Conservation (phyloP, 495 filamentous ascomycete genomes). For the Podospora didyma region DNA sequence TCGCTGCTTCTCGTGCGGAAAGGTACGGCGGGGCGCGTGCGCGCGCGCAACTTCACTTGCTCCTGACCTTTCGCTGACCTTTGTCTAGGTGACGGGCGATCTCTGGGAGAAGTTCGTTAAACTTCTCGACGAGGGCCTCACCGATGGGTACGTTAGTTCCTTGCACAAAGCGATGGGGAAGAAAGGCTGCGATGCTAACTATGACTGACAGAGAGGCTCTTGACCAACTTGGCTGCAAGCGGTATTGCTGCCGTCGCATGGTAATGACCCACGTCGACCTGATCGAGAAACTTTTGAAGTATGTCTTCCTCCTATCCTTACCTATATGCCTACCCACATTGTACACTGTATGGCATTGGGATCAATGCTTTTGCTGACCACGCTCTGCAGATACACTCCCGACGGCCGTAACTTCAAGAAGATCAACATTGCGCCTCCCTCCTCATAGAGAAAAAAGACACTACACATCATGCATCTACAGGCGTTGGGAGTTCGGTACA, state of each 20-base stretch:
- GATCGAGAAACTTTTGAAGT: slow-evolving; percentile 98
- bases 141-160: slow-evolving; percentile 66
- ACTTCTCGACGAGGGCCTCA: slow-evolving; percentile 71
- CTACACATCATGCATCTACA: too few relatives aligned
- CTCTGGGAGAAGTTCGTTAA: slow-evolving; percentile 93
- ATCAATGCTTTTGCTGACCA: background rate
- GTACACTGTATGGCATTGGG: background rate
- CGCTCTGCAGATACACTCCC: slow-evolving; percentile 40
- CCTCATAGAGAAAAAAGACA: background rate
- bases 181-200: background rate
- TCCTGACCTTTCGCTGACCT: background rate
- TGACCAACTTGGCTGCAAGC: slow-evolving; percentile 85
- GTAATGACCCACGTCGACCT: slow-evolving; percentile 99
- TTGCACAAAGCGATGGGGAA: background rate
- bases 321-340: background rate
- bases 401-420: slow-evolving; percentile 52
- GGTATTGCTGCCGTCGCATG: slow-evolving; percentile 98
- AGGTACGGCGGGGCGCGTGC: slow-evolving; percentile 57
- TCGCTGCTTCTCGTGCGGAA: slow-evolving; percentile 97
- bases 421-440: slow-evolving; percentile 21
- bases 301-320: slow-evolving; percentile 20
- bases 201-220: slow-evolving; percentile 61
- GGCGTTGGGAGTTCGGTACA: too few relatives aligned
- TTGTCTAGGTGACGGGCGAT: slow-evolving; percentile 79
- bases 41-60: background rate